Evolutionary conservation across 2,329 filamentous ascomycete genomes (phyloP).

Genomic region (Diaporthe amygdali): DNA sequence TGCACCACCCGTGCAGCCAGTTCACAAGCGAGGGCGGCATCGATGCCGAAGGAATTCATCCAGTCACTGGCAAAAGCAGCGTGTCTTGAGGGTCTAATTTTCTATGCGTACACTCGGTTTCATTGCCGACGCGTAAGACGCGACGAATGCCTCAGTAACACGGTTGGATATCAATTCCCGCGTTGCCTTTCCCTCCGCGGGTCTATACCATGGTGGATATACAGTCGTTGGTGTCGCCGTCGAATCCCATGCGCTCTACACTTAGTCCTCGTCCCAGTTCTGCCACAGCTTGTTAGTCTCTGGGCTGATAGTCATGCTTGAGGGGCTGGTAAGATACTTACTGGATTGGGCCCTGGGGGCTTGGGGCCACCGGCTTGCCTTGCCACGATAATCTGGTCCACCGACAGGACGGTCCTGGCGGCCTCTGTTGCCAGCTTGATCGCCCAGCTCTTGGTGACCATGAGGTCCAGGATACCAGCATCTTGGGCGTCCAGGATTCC

Average conservation of each 20-base stretch:
- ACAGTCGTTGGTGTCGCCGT: constrained; percentile 8
- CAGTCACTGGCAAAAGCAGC: not conserved
- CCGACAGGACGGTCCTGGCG: constrained; percentile 89
- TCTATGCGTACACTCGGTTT: constrained; percentile 5
- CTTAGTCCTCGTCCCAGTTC: constrained; percentile 70
- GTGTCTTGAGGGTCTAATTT: constrained; percentile 17
- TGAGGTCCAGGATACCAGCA: constrained; percentile 88
- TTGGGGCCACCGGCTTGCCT: constrained; percentile 97
- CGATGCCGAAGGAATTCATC: not conserved
- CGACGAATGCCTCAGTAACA: constrained; percentile 2
- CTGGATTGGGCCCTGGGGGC: constrained; percentile 89
- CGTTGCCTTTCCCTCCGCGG: not conserved
- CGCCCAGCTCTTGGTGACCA: constrained; percentile 93
- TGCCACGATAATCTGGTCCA: constrained; percentile 98
- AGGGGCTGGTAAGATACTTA: constrained; percentile 38
- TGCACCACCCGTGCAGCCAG: too few species aligned
- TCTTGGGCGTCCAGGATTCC: constrained; percentile 87
- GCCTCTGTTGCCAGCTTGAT: constrained; percentile 97
- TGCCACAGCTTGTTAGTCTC: constrained; percentile 38
- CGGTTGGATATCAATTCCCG: constrained; percentile 23
- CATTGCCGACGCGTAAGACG: not conserved
- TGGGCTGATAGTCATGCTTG: not conserved
- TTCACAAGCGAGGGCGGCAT: not conserved
- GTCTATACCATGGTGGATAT: constrained; percentile 20
- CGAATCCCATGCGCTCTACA: constrained; percentile 1